Base-by-base conservation (phyloP, 441 rosid genomes). In the Kokia cookei region DNA sequence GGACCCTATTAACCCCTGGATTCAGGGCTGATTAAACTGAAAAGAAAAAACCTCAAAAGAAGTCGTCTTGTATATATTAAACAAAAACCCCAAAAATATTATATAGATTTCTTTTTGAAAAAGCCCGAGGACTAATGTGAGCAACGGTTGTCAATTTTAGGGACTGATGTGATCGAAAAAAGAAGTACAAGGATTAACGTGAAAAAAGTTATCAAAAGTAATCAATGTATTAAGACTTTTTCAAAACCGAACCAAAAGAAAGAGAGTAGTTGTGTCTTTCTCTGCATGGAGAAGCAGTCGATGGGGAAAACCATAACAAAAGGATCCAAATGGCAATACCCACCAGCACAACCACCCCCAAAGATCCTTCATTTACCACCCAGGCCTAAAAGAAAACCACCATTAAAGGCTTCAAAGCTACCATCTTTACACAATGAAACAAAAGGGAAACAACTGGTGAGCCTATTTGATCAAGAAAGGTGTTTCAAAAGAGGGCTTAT, bases 271-370 rank as follows among this genome's bases (percentile, higher is more conserved):
- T 50, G 17, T 32, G 75, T 14, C 65, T 54, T 54, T 57, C 10
- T 17, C 7, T 82, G 77, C 65, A 87, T 89, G 93, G 90, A 88
- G 73, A 82, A 84, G 71, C 65, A 78, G 77, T 55, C 86, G 35
- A 70, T 73, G 42, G 58, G 71, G 35, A 66, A 75, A 51, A 73
- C 76, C 14, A 26, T 79, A 76, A 71, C 81, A 63, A 87, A 88
- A 82, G 84, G 90, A 73, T 85, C 87, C 10, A 92, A 86, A 79
- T 90, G 98, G 98, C 95, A 89, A 58, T 89, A 86, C 80, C 92
- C 89, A n/a, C 88, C 94, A 42, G 71, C 81, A 68, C 80, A 74
- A 1, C 81, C 71, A 61, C 24, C 71, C 15, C 96, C 97, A 67
- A 88, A 86, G 82, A 88, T 93, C 82, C 93, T 91, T 15, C 91